Base-by-base conservation (phyloP, 345 rosid genomes). In the Lagerstroemia speciosa region DNA sequence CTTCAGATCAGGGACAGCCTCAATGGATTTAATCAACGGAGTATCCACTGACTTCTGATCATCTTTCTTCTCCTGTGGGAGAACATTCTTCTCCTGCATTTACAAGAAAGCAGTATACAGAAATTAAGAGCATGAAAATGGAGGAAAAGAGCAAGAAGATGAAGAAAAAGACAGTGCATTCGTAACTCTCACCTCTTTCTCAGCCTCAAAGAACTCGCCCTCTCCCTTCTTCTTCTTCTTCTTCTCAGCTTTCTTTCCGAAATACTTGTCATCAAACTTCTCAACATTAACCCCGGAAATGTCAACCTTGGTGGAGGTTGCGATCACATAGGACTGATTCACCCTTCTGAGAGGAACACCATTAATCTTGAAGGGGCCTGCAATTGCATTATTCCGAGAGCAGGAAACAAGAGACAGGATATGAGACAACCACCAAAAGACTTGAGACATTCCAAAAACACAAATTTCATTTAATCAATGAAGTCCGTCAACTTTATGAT, bases 51-150 rank as follows among this genome's bases (percentile, higher is more conserved):
- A 48, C 69, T 93, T 90, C 82, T 90, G 98, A 58, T 90, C 91
- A 1, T 93, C 98, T 71, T 90, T 93, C 81, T 83, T 90, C 77
- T 76, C 93, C 64, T 83, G 85, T 2, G 97, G 97, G 14, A 90
- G 73, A 20, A 37, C 80, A 26, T 79, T 90, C 76, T 90, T 86
- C 68, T 82, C 92, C 97, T 93, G 75, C 69, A 29, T 45, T 50
- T 24, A 0, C 19, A 29, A 10, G 0, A 67, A 17, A 3, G 16
- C 4, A 65, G 16, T 20, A 30, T 9, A 43, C 4, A 58, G 19
- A 63, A 29, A 66, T 57, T 29, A 62, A 22, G 11, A 65, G 19
- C 52, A 33, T 8, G n/a, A 7, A 33, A 38, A 45, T 17, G 43
- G 61, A 0, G 26, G n/a, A 37, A 50, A 24, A 64, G 3, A 29